Base-by-base conservation (phyloP, 2,329 filamentous ascomycete genomes). In the Lizonia empirigonia region DNA sequence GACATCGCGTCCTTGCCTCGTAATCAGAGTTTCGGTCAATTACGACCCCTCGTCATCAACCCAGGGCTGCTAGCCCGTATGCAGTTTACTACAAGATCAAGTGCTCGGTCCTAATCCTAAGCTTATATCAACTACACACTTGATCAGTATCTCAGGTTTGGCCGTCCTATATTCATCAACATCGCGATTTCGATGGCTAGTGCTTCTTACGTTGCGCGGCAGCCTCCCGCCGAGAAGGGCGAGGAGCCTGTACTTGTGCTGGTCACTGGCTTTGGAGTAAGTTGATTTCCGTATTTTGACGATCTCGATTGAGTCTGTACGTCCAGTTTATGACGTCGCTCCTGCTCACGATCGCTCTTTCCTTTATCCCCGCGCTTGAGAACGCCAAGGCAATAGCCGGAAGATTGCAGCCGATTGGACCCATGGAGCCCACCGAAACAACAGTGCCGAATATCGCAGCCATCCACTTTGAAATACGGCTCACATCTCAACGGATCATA, bases 191-290 rank as follows among this genome's bases (percentile, higher is more conserved):
- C 54, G 8, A 65, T 64, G 61, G 53, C 60, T 15, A 35, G 51
- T 13, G 47, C 44, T 44, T 38, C 57, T 12, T 61, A 65, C 44
- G 60, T 67, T 40, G 63, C 63, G 27, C 56, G 62, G 48, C 69
- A 72, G 46, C 69, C 69, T 48, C 64, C 60, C 8, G 48, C 44
- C 7, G 53, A 66, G 52, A 56, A 69, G 37, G 52, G 47, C 7
- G 67, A 72, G 53, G 57, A 68, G 13, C 69, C 68, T 13, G 65
- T 72, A 9, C 71, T 65, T 9, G 69, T 73, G 15, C 56, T 73
- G 15, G 69, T 72, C 29, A 73, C 70, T 42, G 70, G 70, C 1
- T 73, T 71, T 51, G 69, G 70, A 33, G 69, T 72, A 63, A 47
- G 64, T 60, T 6, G 7, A 18, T 32, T 7, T 19, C 26, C 22